phyloP scores from a whole-genome alignment of 2,329 filamentous ascomycete species.

The Berkeleyomyces rouxiae region DNA sequence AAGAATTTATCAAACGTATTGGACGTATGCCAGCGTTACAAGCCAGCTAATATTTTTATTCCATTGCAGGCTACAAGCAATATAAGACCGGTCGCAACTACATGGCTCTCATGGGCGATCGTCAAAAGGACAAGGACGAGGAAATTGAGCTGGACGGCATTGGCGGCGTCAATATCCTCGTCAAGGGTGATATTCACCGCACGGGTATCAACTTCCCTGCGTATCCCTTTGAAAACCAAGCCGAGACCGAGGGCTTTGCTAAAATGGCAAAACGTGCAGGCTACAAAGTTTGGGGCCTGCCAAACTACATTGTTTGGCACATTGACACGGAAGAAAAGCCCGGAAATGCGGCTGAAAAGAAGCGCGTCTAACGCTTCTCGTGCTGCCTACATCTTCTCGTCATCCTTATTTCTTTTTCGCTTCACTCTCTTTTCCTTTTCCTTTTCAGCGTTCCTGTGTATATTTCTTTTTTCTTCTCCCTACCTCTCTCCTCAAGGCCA shows the following conservation, averaged over 20 bases:
- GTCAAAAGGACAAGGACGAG: constrained; percentile 78
- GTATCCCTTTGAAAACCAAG: constrained; percentile 96
- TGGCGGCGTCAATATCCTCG: constrained; percentile 90
- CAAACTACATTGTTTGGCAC: constrained; percentile 98
- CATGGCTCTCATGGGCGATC: constrained; percentile 83
- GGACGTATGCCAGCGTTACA: not conserved
- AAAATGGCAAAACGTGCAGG: constrained; percentile 97
- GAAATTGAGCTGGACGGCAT: constrained; percentile 90
- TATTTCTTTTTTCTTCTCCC: not conserved
- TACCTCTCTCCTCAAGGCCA: not conserved
- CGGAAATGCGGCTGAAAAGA: constrained; percentile 40
- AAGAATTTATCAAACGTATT: constrained; percentile 12
- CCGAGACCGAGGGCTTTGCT: constrained; percentile 94
- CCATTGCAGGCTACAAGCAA: constrained; percentile 64
- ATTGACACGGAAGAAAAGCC: constrained; percentile 92
- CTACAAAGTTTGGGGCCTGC: constrained; percentile 79
- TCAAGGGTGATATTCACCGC: constrained; percentile 94
- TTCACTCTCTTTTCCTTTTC: not conserved
- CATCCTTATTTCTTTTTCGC: not conserved
- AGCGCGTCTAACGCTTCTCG: too few relatives aligned
- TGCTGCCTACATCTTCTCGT: not conserved
- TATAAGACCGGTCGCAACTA: constrained; percentile 80
- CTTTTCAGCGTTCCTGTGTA: not conserved
- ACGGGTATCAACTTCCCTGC: constrained; percentile 97
- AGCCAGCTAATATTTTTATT: constrained; percentile 15